Conservation (phyloP, 1,139 yeast species). For the Taphrina confusa region DNA sequence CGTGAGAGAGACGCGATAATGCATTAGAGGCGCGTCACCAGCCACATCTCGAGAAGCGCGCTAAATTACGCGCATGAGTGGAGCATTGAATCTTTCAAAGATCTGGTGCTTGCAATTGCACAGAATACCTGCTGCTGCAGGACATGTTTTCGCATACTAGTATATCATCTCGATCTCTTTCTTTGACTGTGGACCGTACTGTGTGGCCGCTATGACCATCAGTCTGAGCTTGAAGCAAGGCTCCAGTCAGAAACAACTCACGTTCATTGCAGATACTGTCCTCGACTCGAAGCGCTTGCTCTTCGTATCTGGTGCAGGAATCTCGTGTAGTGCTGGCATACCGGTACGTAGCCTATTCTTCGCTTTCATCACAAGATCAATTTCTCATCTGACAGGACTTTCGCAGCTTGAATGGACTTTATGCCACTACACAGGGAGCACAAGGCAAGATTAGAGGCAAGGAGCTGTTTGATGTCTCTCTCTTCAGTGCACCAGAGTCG, state of each 20-base stretch:
- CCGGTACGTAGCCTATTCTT: constrained; percentile 51
- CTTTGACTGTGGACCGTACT: no score
- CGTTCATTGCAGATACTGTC: constrained; percentile 29
- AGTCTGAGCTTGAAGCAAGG: neutral
- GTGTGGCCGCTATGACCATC: constrained; percentile 28
- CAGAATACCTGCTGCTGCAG: no score
- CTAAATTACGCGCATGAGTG: constrained; percentile 7
- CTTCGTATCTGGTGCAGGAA: constrained; percentile 73
- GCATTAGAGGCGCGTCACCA: constrained; percentile 10
- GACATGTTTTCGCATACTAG: no score
- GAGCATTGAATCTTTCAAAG: neutral
- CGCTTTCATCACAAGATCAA: neutral
- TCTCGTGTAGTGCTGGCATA: constrained; percentile 93
- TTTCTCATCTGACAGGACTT: constrained; percentile 56
- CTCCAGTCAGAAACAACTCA: constrained; percentile 17
- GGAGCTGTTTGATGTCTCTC: constrained; percentile 82
- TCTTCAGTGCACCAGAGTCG: constrained; percentile 68
- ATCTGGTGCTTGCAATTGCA: no score
- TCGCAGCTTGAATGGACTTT: constrained; percentile 79
- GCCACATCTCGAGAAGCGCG: constrained; percentile 7
- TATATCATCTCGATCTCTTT: no score
- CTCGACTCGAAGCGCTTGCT: constrained; percentile 50
- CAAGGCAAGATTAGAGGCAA: constrained; percentile 70
- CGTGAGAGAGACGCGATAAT: neutral
- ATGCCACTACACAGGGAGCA: constrained; percentile 56